Percentiles rank a stretch among this genome's conserved stretches.
Evolutionary conservation across 2,329 filamentous ascomycete species (phyloP).

Genomic region (Alternaria tenuissima): DNA sequence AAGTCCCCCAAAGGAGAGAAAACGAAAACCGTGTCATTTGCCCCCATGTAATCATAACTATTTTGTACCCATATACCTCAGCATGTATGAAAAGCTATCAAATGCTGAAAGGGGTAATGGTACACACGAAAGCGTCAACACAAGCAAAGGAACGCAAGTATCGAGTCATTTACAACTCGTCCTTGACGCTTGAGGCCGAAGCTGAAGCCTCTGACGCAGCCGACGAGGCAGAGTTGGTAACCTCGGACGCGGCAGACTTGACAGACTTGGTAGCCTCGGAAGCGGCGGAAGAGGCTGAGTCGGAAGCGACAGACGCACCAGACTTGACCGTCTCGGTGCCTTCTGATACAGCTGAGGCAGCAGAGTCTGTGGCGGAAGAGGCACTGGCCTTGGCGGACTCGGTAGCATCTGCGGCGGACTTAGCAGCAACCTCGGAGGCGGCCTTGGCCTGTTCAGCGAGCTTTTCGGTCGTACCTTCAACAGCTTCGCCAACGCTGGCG

Average conservation of each 20-base stretch:
- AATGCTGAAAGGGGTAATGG: constrained; percentile 33
- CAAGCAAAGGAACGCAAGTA: constrained; percentile 20
- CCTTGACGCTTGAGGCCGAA: constrained; percentile 58
- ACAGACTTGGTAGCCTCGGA: constrained; percentile 45
- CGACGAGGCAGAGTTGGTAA: constrained; percentile 34
- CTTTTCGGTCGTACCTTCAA: constrained; percentile 51
- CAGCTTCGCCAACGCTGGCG: constrained; percentile 56
- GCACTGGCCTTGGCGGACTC: constrained; percentile 57
- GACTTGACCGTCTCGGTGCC: constrained; percentile 50
- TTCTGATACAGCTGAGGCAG: constrained; percentile 40
- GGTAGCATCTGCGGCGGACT: constrained; percentile 46
- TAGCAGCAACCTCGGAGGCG: constrained; percentile 43
- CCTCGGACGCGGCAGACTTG: constrained; percentile 41
- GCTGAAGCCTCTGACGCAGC: constrained; percentile 38
- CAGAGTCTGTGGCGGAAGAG: constrained; percentile 48
- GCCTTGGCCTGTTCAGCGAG: constrained; percentile 52
- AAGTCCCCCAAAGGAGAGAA: constrained; percentile 15
- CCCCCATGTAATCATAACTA: constrained; percentile 33
- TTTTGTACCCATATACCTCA: constrained; percentile 36
- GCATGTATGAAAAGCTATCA: constrained; percentile 21
- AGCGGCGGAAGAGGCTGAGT: constrained; percentile 35
- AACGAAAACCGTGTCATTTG: constrained; percentile 22
- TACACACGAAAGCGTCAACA: constrained; percentile 24
- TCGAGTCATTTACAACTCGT: constrained; percentile 74
- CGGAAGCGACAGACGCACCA: constrained; percentile 45